phyloP scores from a whole-genome alignment of 2,329 filamentous ascomycete genomes.

The Akanthomyces dipterigenus region DNA sequence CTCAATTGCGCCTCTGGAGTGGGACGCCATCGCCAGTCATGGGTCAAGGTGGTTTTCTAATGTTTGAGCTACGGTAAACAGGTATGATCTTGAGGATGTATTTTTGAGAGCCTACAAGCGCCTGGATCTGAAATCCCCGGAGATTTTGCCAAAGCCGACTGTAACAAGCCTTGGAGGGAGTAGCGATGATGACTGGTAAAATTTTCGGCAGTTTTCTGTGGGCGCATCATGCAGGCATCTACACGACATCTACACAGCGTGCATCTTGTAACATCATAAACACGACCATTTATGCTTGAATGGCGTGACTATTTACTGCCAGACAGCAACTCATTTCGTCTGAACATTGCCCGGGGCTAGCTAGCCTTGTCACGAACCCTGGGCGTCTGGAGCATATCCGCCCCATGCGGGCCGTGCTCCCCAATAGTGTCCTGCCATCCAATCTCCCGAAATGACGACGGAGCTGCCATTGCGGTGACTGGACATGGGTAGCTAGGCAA shows the following conservation, averaged over 20 bases:
- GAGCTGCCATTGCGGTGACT: background rate
- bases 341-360: background rate
- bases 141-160: background rate
- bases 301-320: background rate
- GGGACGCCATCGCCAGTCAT: background rate
- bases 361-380: background rate
- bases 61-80: background rate
- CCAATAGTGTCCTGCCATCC: background rate
- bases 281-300: background rate
- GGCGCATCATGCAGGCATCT: background rate
- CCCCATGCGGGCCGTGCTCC: background rate
- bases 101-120: background rate
- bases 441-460: slow-evolving; percentile 5
- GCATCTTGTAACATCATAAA: background rate
- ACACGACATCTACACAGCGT: background rate
- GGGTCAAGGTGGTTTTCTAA: background rate
- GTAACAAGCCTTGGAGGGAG: background rate
- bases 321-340: background rate
- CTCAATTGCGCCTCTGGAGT: background rate
- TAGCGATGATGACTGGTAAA: background rate
- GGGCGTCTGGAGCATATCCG: background rate
- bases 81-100: background rate
- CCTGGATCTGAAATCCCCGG: background rate
- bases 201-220: background rate
- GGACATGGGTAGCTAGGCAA: too few relatives aligned